Percentiles rank a stretch among this genome's conserved stretches.
phyloP scores from a whole-genome alignment of 2,329 filamentous ascomycete genomes.

The Zasmidium angulare region DNA sequence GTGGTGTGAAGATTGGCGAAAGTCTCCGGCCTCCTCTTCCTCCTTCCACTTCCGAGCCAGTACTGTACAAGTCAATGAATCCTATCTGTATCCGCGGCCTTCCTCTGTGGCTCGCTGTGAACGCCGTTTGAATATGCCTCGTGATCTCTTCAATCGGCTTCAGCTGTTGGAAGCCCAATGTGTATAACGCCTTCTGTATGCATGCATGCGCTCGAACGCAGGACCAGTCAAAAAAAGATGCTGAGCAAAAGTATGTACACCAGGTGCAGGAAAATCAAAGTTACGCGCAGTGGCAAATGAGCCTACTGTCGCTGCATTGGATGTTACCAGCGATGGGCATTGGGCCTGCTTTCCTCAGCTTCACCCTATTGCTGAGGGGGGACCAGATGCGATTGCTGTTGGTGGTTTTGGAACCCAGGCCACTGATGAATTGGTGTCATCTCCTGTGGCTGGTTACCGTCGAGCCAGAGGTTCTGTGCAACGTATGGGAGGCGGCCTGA shows the following conservation, averaged over 20 bases:
- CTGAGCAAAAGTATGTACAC: conserved; percentile 13
- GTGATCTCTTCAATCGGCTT: conserved; percentile 12
- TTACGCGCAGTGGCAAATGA: neutral
- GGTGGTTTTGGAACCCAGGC: conserved; percentile 24
- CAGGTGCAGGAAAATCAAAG: neutral
- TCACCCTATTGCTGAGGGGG: conserved; percentile 2
- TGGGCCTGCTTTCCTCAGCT: neutral
- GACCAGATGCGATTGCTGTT: conserved; percentile 1
- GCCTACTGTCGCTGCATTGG: no score
- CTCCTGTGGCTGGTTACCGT: conserved; percentile 31
- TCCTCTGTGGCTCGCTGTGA: conserved; percentile 1
- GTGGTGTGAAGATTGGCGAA: neutral
- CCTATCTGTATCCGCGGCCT: conserved; percentile 1
- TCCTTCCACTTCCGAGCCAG: neutral
- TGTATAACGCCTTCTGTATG: conserved; percentile 13
- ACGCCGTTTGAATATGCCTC: conserved; percentile 6
- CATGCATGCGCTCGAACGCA: conserved; percentile 19
- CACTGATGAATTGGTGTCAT: conserved; percentile 35
- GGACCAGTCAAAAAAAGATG: conserved; percentile 4
- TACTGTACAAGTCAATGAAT: neutral
- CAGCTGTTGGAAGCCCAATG: conserved; percentile 18
- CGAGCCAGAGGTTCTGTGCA: conserved; percentile 37
- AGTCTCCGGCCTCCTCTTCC: neutral
- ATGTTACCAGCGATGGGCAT: no score
- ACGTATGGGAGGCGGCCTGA: conserved; percentile 45